A percentile compares a stretch with the other conserved stretches of the same genome.
phyloP scores from a whole-genome alignment of 495 filamentous ascomycete genomes.

The Podospora fimiseda region DNA sequence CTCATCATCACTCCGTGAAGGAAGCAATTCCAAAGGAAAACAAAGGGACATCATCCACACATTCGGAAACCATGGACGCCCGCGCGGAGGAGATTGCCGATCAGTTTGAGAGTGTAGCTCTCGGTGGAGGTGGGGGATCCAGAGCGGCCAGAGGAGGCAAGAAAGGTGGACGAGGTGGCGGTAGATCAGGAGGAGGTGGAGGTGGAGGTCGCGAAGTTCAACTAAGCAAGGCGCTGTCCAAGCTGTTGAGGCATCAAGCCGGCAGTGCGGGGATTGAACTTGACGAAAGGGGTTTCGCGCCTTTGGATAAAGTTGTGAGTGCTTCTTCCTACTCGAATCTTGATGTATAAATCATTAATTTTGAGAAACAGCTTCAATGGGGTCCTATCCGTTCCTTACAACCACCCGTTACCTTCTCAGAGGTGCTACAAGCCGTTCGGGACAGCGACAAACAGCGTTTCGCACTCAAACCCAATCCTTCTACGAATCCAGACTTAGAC shows the following conservation, averaged over 20 bases:
- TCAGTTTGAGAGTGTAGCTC: neutral
- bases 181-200: conserved; percentile 14
- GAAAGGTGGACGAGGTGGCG: neutral
- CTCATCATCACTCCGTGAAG: no score
- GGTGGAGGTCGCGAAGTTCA: conserved; percentile 44
- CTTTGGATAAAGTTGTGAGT: conserved; percentile 71
- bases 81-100: neutral
- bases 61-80: no score
- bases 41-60: no score
- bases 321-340: conserved; percentile 1
- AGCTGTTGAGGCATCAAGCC: conserved; percentile 78
- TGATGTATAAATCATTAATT: conserved; percentile 1
- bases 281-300: conserved; percentile 72
- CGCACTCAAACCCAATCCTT: conserved; percentile 45
- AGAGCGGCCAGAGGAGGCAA: no score
- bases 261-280: conserved; percentile 68
- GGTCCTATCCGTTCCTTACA: conserved; percentile 60
- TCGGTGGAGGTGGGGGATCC: neutral
- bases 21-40: no score
- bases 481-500: conserved; percentile 28
- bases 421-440: conserved; percentile 63
- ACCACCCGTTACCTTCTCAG: conserved; percentile 64
- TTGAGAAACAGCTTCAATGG: conserved; percentile 71
- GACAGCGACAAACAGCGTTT: conserved; percentile 90
- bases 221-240: conserved; percentile 75